phyloP scores from a whole-genome alignment of 2,329 filamentous ascomycete genomes.

The Geosmithia morbida region DNA sequence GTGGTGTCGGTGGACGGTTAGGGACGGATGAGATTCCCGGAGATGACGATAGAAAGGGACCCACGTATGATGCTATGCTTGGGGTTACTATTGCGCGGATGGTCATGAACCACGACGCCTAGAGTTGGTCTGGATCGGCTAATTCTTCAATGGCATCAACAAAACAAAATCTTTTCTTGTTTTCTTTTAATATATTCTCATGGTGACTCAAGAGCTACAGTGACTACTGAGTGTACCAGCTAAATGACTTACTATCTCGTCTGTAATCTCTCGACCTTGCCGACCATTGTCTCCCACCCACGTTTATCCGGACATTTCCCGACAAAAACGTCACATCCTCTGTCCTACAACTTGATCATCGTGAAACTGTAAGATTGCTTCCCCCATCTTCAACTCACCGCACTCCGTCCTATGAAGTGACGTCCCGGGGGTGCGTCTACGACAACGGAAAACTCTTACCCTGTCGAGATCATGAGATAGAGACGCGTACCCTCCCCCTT shows the following conservation, averaged over 20 bases:
- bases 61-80: no score
- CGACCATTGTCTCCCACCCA: no score
- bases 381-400: slow-evolving; percentile 8
- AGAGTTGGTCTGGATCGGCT: no score
- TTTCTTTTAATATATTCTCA: no score
- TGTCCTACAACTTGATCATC: background rate
- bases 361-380: slow-evolving; percentile 7
- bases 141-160: no score
- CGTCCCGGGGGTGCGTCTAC: background rate
- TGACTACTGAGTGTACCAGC: no score
- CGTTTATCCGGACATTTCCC: background rate
- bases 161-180: no score
- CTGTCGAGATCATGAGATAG: background rate
- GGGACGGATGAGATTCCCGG: background rate
- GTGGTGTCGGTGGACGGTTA: background rate
- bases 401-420: background rate
- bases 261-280: no score
- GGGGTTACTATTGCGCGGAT: no score
- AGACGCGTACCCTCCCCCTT: background rate
- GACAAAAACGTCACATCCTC: background rate
- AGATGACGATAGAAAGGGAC: background rate
- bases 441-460: background rate
- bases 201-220: no score
- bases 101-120: no score
- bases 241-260: no score